Conservation (phyloP, 768 basidiomycete genomes). For the Coprinopsis cinerea region DNA sequence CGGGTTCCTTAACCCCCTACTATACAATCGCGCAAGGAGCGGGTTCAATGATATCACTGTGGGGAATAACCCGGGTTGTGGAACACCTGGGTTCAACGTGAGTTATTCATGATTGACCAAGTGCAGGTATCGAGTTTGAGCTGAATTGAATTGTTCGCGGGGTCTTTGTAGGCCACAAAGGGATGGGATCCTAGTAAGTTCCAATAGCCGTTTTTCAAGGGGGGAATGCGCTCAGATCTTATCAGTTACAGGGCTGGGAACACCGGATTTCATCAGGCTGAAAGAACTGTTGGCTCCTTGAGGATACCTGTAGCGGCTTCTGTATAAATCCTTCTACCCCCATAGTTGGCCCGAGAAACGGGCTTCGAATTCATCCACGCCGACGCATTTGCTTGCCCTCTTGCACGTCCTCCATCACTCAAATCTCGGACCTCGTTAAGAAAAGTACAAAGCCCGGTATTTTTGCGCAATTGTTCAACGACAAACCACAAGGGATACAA, state of each 20-base stretch:
- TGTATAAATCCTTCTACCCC: too few relatives aligned
- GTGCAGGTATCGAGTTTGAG: neutral
- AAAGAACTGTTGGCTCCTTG: conserved; percentile 27
- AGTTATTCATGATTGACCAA: conserved; percentile 18
- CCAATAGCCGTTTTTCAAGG: neutral
- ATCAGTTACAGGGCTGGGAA: conserved; percentile 48
- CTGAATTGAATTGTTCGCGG: neutral
- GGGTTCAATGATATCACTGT: conserved; percentile 54
- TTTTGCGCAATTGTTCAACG: too few relatives aligned
- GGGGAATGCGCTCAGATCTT: neutral
- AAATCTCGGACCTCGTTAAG: too few relatives aligned
- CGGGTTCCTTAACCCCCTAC: conserved; percentile 64
- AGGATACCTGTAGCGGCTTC: too few relatives aligned
- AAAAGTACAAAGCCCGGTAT: too few relatives aligned
- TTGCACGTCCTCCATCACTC: too few relatives aligned
- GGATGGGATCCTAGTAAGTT: conserved; percentile 58
- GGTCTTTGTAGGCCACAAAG: conserved; percentile 28
- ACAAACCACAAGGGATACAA: too few relatives aligned
- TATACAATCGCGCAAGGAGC: conserved; percentile 37
- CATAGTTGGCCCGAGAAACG: too few relatives aligned
- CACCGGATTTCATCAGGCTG: conserved; percentile 48
- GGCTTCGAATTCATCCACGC: too few relatives aligned
- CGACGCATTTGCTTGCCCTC: too few relatives aligned
- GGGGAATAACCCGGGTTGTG: conserved; percentile 56
- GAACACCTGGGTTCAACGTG: conserved; percentile 62